Evolutionary conservation across 257 asterid genomes (phyloP).

Genomic region (Nicotiana noctiflora): DNA sequence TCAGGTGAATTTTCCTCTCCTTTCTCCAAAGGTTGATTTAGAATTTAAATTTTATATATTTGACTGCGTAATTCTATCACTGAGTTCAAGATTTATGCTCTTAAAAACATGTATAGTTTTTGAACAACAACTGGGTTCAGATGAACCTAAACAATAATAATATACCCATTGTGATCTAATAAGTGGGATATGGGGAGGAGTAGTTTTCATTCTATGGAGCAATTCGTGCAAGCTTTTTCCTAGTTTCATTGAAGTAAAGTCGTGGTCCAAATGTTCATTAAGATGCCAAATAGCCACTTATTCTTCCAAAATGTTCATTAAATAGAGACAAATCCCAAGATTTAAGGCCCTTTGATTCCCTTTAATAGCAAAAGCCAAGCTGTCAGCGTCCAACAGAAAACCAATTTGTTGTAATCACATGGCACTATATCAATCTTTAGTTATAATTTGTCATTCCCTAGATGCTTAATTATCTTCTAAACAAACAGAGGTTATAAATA

Average conservation of each 20-base stretch:
- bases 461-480: not conserved
- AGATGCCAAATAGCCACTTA: not conserved
- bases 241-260: not conserved
- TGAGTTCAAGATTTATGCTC: too few relatives aligned
- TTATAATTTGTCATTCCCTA: not conserved
- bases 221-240: not conserved
- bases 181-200: not conserved
- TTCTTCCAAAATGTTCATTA: not conserved
- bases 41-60: too few relatives aligned
- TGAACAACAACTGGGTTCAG: too few relatives aligned
- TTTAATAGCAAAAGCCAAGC: not conserved
- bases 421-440: not conserved
- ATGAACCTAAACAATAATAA: too few relatives aligned
- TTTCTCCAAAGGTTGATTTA: too few relatives aligned
- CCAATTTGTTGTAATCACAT: not conserved
- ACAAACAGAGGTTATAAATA: too few relatives aligned
- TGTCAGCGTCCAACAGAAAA: not conserved
- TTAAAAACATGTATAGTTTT: too few relatives aligned
- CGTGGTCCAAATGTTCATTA: not conserved
- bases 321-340: not conserved
- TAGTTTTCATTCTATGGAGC: not conserved
- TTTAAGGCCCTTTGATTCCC: not conserved
- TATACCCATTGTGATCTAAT: too few relatives aligned
- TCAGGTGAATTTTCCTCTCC: too few relatives aligned
- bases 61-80: too few relatives aligned